Evolutionary conservation across 129 eudicot genomes (phyloP), one percentile per base, ranked within the genome.

Genomic region (Sambucus nigra): DNA sequence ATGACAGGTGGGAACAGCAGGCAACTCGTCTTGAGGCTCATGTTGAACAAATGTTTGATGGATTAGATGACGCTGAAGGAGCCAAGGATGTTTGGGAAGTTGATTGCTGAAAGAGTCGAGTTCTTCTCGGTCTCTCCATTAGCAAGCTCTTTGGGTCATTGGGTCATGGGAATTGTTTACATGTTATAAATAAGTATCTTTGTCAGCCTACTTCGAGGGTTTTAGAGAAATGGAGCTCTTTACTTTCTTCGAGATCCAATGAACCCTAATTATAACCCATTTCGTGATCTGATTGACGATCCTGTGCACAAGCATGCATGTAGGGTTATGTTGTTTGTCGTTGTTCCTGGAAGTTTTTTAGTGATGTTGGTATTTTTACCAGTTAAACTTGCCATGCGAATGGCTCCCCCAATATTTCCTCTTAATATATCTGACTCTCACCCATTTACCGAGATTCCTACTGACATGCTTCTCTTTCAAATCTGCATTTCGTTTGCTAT

Each of bases 261-360:
- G 35, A 95, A 81, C 61, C 97, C 97, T 16, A 89, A 89, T 68
- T 84, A 84, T 64, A 89, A 89, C 31, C 97, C 97, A 10, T 81
- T 89, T 57, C 82, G 95, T 42, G 97, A 84, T 72, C 63, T 81
- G 41, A 84, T 89, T 53, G 97, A 89, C 73, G 95, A 89, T 73
- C 97, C 95, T 71, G 97, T 84, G 40, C 87, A 89, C 74, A 89
- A 89, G 69, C 95, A 89, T 79, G 97, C 95, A 29, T 88, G 95
- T 35, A 76, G 95, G 69, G 97, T 84, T 58, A 62, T 89, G 60
- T 75, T 84, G 71, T 89, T 95, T 31, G 93, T 89, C 17, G 80
- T 83, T 66, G 95, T 89, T 25, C 84, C 81, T 63, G 97, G 97
- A 45, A 84, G 94, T 58, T 77, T 89, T 48, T 78, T 89, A 12